Evolutionary conservation across 805 yeast species (phyloP), one percentile per base, ranked within the genome.

Genomic region (Barnettozyma sp.): DNA sequence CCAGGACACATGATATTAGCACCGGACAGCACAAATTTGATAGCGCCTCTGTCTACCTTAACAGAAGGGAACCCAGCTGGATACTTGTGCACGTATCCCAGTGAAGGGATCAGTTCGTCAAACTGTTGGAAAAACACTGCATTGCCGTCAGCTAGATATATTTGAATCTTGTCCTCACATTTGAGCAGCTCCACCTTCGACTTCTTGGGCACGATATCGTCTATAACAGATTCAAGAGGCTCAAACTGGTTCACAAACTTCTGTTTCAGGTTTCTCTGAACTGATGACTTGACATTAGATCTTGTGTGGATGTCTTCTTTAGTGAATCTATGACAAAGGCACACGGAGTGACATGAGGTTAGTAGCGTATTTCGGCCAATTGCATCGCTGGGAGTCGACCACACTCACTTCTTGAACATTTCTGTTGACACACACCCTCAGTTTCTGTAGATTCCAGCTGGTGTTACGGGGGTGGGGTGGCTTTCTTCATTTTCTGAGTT

Each of bases 1-100:
- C 96, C 96, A 4, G 95, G 95, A 60, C 96, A 88, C 97, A 88
- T 88, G 52, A 88, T 83, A 54, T 88, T 88, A 20, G 97, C 96
- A 38, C 97, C 97, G 4, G 94, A 81, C n/a, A 88, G 64, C 18
- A 88, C 92, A 54, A 88, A 88, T 60, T 88, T 88, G 57, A 88
- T 88, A 34, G 97, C 97, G 39, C 97, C 97, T 56, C 96, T 72
- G 53, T 88, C 97, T 10, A 90, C 97, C 54, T 78, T 83, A 29
- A 88, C 94, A 23, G 73, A 63, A 16, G 96, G 96, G 63, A 88
- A 88, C 24, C 79, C 74, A 8, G 71, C 68, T 5, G 97, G 95
- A 54, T 80, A 84, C 57, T 76, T 76, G 60, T 86, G 95, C 21
- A 86, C 85, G 13, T 81, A 58, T 48, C 68, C 73, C 45, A 90